Base-by-base conservation (phyloP, 805 yeast species). In the Kazachstania taianensis region DNA sequence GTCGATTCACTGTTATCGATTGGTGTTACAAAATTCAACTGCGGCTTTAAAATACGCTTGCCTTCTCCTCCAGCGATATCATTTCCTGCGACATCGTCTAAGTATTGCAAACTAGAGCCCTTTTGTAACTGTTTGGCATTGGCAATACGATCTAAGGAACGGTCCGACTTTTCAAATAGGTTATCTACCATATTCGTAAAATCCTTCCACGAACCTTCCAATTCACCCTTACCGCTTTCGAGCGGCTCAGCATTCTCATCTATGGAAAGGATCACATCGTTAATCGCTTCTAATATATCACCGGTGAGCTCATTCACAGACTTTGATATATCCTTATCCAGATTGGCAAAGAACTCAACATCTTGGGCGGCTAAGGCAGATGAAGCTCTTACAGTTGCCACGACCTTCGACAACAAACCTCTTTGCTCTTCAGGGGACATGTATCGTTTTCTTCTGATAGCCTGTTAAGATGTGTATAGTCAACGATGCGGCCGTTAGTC, bases 311-410 rank as follows among this genome's bases (percentile, higher is more conserved):
- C 44, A 7, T 65, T 64, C 32, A 77, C 53, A 10, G 65, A 51
- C 0, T 50, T 42, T 7, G 66, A 57, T 10, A 77, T 50, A 1
- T 55, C 50, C 3, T 62, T 48, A 48, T 83, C 89, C 9, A 84
- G 51, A 32, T 82, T 74, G 31, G 68, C 64, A 55, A 76, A 74
- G 50, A 87, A 92, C 20, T 70, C 73, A n/a, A 86, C 69, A 62
- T 89, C 97, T 38, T 81, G 81, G 0, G 84, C 73, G 2, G 82
- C 81, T 29, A 87, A 57, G 2, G 81, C 75, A 3, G 79, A 65
- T 0, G 94, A 69, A 2, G 80, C 70, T 41, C 94, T 65, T 27
- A 82, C 73, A 3, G 78, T 62, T 8, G 69, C 64, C 4, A 48
- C 46, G 0, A 44, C 41, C 18, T 35, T 35, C 2, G 39, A 30